A percentile compares a stretch with the other conserved stretches of the same genome.
phyloP scores from a whole-genome alignment of 805 yeast genomes.

The Saturnispora gosingensis region DNA sequence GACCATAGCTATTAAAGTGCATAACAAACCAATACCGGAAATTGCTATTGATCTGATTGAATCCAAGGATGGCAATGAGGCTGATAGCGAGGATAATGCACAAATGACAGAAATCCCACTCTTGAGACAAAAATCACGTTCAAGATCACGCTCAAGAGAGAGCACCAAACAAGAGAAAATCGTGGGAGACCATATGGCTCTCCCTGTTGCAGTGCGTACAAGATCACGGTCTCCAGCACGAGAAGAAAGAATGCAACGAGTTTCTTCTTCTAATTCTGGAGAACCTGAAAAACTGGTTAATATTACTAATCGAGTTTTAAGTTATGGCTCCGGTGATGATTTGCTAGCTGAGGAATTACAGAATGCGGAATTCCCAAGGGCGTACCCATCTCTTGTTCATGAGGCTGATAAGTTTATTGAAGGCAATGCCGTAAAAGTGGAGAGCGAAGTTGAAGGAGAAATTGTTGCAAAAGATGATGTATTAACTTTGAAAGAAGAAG shows the following conservation, averaged over 20 bases:
- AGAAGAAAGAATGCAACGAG: slow-evolving; percentile 14
- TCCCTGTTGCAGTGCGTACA: slow-evolving; percentile 12
- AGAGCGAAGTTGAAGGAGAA: background rate
- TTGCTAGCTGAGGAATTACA: slow-evolving; percentile 10
- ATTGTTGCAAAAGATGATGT: slow-evolving; percentile 2
- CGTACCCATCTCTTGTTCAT: slow-evolving; percentile 17
- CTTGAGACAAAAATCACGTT: slow-evolving; percentile 1
- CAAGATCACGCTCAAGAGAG: slow-evolving; percentile 5
- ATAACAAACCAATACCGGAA: slow-evolving; percentile 1
- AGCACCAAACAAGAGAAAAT: background rate
- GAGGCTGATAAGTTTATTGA: slow-evolving; percentile 26
- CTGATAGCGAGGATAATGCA: background rate
- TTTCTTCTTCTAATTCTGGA: background rate
- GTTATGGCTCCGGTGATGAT: slow-evolving; percentile 22
- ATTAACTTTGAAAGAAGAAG: slow-evolving; percentile 1
- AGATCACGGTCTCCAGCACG: slow-evolving; percentile 23
- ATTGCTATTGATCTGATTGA: slow-evolving; percentile 5
- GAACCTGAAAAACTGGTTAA: slow-evolving; percentile 3
- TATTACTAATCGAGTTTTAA: slow-evolving; percentile 18
- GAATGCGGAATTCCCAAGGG: slow-evolving; percentile 16
- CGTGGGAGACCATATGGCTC: slow-evolving; percentile 7
- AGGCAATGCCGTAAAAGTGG: slow-evolving; percentile 7
- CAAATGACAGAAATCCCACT: slow-evolving; percentile 1
- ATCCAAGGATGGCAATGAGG: background rate
- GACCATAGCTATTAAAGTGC: background rate